phyloP scores from a whole-genome alignment of 1,139 yeast genomes.

The Yarrowia galli region DNA sequence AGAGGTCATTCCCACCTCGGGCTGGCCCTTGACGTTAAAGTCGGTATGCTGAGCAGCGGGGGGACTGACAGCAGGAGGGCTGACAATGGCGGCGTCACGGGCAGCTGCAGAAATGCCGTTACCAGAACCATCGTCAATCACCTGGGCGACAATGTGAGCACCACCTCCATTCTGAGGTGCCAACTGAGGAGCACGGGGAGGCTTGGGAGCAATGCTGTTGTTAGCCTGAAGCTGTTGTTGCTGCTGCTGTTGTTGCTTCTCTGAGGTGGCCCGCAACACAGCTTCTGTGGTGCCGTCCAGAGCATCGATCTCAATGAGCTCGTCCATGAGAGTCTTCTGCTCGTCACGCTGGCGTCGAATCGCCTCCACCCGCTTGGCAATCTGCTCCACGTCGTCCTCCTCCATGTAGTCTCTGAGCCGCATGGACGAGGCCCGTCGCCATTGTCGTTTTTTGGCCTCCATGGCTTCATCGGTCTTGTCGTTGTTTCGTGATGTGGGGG shows the following conservation, averaged over 20 bases:
- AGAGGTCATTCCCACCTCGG: slow-evolving; percentile 22
- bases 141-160: slow-evolving; percentile 6
- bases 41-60: slow-evolving; percentile 1
- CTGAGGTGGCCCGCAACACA: slow-evolving; percentile 5
- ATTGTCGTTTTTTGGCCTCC: slow-evolving; percentile 40
- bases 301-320: slow-evolving; percentile 32
- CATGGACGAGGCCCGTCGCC: slow-evolving; percentile 31
- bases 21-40: slow-evolving; percentile 22
- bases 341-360: slow-evolving; percentile 30
- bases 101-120: neutral
- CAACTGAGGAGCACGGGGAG: slow-evolving; percentile 4
- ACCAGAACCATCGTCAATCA: neutral
- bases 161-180: neutral
- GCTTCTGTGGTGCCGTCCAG: slow-evolving; percentile 15
- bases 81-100: too few relatives aligned
- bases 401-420: slow-evolving; percentile 22
- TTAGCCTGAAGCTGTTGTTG: neutral
- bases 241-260: slow-evolving; percentile 5
- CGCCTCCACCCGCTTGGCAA: slow-evolving; percentile 33
- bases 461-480: slow-evolving; percentile 42
- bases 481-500: slow-evolving; percentile 39
- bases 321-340: slow-evolving; percentile 31
- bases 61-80: neutral
- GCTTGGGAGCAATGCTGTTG: slow-evolving; percentile 14
- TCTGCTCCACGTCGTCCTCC: slow-evolving; percentile 32